Evolutionary conservation across 345 rosid species (phyloP).

Genomic region (Citrus maxima): DNA sequence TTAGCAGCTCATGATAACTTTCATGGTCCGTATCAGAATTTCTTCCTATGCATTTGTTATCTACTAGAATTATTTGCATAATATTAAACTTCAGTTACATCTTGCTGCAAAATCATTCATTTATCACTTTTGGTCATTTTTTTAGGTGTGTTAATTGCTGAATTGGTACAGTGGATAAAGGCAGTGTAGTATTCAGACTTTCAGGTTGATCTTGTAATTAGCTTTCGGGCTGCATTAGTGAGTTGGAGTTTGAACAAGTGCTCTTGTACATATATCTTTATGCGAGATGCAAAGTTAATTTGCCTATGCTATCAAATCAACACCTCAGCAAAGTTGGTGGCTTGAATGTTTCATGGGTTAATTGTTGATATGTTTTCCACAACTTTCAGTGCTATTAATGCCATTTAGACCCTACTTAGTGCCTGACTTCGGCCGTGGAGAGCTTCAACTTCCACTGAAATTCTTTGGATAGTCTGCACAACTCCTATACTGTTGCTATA

Average conservation of each 20-base stretch:
- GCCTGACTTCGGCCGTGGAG: slow-evolving; percentile 7
- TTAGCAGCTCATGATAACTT: too few species aligned
- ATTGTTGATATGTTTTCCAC: not conserved
- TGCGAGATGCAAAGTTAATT: slow-evolving; percentile 2
- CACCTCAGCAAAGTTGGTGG: not conserved
- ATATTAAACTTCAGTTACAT: not conserved
- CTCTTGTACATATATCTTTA: not conserved
- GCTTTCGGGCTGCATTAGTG: not conserved
- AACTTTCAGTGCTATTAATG: not conserved
- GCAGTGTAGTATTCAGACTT: not conserved
- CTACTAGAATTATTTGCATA: not conserved
- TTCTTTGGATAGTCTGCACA: slow-evolving; percentile 5
- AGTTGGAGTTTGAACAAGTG: not conserved
- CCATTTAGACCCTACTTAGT: slow-evolving; percentile 8
- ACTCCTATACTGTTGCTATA: slow-evolving; percentile 22
- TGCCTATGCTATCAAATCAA: slow-evolving; percentile 1
- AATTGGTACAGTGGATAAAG: slow-evolving; percentile 15
- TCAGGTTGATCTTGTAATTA: not conserved
- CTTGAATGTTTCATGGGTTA: slow-evolving; percentile 13
- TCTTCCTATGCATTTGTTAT: not conserved
- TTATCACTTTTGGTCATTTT: not conserved
- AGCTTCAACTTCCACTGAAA: slow-evolving; percentile 16
- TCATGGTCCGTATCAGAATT: not conserved
- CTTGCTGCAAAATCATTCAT: not conserved
- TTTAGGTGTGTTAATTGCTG: slow-evolving; percentile 3